phyloP scores from a whole-genome alignment of 208 protist species.

The Wallacemonas sp. region DNA sequence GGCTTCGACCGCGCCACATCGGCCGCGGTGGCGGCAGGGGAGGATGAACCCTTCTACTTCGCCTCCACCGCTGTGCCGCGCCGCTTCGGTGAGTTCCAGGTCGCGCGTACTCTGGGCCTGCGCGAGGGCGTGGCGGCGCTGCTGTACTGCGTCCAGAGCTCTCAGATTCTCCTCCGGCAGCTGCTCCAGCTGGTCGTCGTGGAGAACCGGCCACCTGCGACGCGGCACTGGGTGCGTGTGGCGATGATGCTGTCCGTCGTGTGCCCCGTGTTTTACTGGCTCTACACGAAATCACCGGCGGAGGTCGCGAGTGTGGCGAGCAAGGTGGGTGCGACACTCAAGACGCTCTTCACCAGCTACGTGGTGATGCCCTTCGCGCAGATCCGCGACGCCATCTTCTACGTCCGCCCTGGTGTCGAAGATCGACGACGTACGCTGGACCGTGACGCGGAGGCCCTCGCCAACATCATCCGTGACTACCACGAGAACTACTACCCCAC shows the following conservation, averaged over 20 bases:
- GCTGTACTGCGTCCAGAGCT: slow-evolving; percentile 30
- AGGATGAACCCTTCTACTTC: slow-evolving; percentile 9
- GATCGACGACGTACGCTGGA: slow-evolving; percentile 56
- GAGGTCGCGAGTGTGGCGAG: slow-evolving; percentile 30
- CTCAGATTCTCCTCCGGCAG: slow-evolving; percentile 21
- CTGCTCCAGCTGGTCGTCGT: slow-evolving; percentile 30
- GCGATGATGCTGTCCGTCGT: slow-evolving; percentile 24
- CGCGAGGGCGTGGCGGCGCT: slow-evolving; percentile 38
- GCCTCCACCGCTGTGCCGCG: slow-evolving; percentile 3
- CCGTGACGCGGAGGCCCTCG: slow-evolving; percentile 56
- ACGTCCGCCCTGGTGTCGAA: slow-evolving; percentile 61
- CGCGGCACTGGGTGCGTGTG: slow-evolving; percentile 49
- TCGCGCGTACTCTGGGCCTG: slow-evolving; percentile 13
- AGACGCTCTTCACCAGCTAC: slow-evolving; percentile 46
- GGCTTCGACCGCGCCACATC: not conserved
- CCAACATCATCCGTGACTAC: slow-evolving; percentile 83
- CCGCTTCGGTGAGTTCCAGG: slow-evolving; percentile 18
- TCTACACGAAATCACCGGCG: slow-evolving; percentile 35
- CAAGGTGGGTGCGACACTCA: slow-evolving; percentile 14
- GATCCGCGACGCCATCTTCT: slow-evolving; percentile 53
- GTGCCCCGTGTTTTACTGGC: slow-evolving; percentile 38
- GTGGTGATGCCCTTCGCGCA: slow-evolving; percentile 44
- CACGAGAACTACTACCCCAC: slow-evolving; percentile 69
- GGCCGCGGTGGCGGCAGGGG: not conserved
- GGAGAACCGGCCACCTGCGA: slow-evolving; percentile 36